Conservation (phyloP, 345 rosid species). For the Arabis hirsuta region DNA sequence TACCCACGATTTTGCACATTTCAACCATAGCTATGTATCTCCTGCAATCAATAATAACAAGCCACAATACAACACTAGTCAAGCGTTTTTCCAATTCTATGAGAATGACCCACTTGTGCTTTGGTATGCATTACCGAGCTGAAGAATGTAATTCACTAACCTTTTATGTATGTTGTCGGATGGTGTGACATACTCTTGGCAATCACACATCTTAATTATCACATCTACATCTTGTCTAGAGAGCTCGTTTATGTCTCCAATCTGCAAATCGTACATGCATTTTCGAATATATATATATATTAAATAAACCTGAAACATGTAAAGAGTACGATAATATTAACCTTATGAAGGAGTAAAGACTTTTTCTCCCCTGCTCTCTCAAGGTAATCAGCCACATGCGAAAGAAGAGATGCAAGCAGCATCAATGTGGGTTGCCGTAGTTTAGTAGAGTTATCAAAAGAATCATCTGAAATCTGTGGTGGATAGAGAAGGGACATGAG, state of each 20-base stretch:
- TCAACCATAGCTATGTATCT: slow-evolving; percentile 93
- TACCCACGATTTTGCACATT: slow-evolving; percentile 85
- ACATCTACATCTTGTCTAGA: slow-evolving; percentile 97
- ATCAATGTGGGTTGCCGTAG: slow-evolving; percentile 74
- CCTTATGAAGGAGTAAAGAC: slow-evolving; percentile 81
- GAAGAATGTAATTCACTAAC: slow-evolving; percentile 41
- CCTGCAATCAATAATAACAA: slow-evolving; percentile 51
- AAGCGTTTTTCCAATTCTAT: slow-evolving; percentile 6
- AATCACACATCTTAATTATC: slow-evolving; percentile 70
- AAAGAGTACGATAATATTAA: slow-evolving; percentile 28
- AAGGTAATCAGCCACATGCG: slow-evolving; percentile 63
- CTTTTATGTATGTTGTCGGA: slow-evolving; percentile 85
- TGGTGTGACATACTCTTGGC: slow-evolving; percentile 60
- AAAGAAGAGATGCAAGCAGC: slow-evolving; percentile 66
- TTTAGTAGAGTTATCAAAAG: slow-evolving; percentile 50
- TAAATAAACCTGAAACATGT: no score
- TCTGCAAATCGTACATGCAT: slow-evolving; percentile 51
- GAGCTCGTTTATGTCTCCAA: slow-evolving; percentile 85
- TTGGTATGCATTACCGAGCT: slow-evolving; percentile 8
- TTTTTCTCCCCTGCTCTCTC: slow-evolving; percentile 93
- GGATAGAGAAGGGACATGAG: slow-evolving; percentile 31
- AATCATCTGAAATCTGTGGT: slow-evolving; percentile 61
- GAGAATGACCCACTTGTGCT: slow-evolving; percentile 14
- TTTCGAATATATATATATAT: background rate
- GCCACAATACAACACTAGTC: slow-evolving; percentile 24